Base-by-base conservation (phyloP, 2,329 filamentous ascomycete species). In the Neophaeococcomyces aloes region DNA sequence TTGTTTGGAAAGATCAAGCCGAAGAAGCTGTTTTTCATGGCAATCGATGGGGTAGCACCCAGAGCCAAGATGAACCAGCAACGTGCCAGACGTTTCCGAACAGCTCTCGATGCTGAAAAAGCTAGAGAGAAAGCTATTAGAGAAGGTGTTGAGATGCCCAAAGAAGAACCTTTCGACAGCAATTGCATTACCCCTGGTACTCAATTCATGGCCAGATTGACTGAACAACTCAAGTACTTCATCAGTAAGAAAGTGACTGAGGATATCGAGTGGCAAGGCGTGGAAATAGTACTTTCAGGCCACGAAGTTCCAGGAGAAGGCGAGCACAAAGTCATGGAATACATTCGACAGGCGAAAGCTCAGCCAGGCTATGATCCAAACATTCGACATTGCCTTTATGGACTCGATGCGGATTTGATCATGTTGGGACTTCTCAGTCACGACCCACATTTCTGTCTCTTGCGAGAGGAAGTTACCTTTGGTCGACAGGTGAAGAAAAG, bases 271-370 rank as follows among this genome's bases (percentile, higher is more conserved):
- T 98, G 91, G 91, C 91, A 98, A 67, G 85, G 85, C 48, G 91
- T 93, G 53, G 88, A 96, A 60, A 81, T 98, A 56, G 87, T 98
- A 42, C 75, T 98, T 47, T 98, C 91, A 4, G 91, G 93, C 43
- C 93, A 98, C 60, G 93, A 98, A 65, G 89, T 96, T 19, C 91
- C 91, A 5, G 91, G 91, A 56, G 93, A 98, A 67, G 91, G 91
- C 57, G 91, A 98, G 65, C 91, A 98, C 71, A 98, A 98, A 70
- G 94, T 98, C 66, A 98, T 98, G 91, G 93, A 98, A 66, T 98
- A 98, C 65, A 98, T 98, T 64, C 84, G 91, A 55, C 86, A 93
- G 65, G 86, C 91, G 50, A 96, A 96, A 71, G 87, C 89, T 38
- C 91, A 98, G 64, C 85, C 85, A 2, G 78, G 81, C 51, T 98